Base-by-base conservation (phyloP, 75 land plant genomes). In the Chamaecyparis obtusa region DNA sequence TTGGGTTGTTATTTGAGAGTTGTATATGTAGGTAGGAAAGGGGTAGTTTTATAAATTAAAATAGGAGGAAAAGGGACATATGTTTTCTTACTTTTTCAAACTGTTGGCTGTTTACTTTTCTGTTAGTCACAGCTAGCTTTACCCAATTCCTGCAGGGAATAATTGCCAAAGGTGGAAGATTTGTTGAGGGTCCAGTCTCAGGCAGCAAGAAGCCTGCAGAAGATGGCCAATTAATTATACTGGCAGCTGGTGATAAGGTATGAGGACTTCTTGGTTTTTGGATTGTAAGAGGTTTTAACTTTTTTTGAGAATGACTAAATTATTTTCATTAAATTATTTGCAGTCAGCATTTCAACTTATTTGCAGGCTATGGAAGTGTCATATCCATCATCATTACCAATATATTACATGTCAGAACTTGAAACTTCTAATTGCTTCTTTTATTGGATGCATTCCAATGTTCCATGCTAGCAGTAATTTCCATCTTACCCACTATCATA, bases 151-250 rank as follows among this genome's bases (percentile, higher is more conserved):
- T 86, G 19, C 93, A 97, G 99, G 99, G 95, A 81, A 91, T 97
- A 49, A 85, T 88, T 84, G 89, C 90, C 54, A 97, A 91, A 82
- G 96, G 98, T 74, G 99, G 95, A 60, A 86, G 64, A 78, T 97
- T 97, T 86, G 91, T 96, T 84, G 97, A 98, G 88, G 99, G 97
- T 87, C 99, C 99, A 27, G 99, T 98, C 60, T 98, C 99, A 60
- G 99, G 99, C 43, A 94, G 96, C 91, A 98, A 98, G 87, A 94
- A 98, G 86, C 99, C 99, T 57, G 99, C 99, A 55, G 99, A 97
- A 89, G 96, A 93, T 94, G 99, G 97, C 36, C 95, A 94, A 86
- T 89, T 98, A 35, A 91, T 98, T 54, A 94, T 98, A 60, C 94
- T 98, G 85, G 94, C 99, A 87, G 99, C 99, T 87, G 99, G 99